Evolutionary conservation across 106 monocot genomes (phyloP), one percentile per base, ranked within the genome.

Genomic region (Xerophyta viscosa): DNA sequence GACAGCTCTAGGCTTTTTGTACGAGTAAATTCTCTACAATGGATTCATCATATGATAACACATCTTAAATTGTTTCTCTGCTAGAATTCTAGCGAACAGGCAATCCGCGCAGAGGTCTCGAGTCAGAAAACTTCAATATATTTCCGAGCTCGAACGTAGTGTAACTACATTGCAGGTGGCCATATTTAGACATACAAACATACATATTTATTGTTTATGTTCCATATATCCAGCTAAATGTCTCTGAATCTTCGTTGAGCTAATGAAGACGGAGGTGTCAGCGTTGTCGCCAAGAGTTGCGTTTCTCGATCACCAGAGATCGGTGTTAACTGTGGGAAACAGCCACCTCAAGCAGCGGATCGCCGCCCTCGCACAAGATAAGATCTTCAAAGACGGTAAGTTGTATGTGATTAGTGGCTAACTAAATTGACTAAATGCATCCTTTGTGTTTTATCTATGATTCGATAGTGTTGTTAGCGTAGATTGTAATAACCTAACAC

Each of bases 311-410:
- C 94, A 89, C 68, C 94, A 89, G 59, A 72, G 94, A 18, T 85
- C 88, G 21, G 67, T 79, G 11, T 75, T 96, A 25, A 85, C 75
- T 15, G 73, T 85, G 30, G 94, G 88, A 23, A 96, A 96, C 63
- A 79, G 85, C 67, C 84, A 89, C 52, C 84, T 96, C 72, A 89
- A 76, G 72, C 94, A 96, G 64, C 68, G 94, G 24, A 96, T 96
- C 20, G 94, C 94, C 14, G 94, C 88, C 11, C 81, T 96, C 8
- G 85, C 88, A 0, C 88, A 96, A 29, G 94, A 96, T 61, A 96
- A 83, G 75, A 78, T 96, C 46, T 96, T 96, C 63, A 96, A 96
- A 45, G 94, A 96, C 53, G 94, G 94, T 96, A 24, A 64, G 57
- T 51, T 14, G 14, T 27, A 14, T 46, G 5, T 1, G 46, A 12